phyloP scores from a whole-genome alignment of 257 asterid species.

The Verbascum thapsus region DNA sequence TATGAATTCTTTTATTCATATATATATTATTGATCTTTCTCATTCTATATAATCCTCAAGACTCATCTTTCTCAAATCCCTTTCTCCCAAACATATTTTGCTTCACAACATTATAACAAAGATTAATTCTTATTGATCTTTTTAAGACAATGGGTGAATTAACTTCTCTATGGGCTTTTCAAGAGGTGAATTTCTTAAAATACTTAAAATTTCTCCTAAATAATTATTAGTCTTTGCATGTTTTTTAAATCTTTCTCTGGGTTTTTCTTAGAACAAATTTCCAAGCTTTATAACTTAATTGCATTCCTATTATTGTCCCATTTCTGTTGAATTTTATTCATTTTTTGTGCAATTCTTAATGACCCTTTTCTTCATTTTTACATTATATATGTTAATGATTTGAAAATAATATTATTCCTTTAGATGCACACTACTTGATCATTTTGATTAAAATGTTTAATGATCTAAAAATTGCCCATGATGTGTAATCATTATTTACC shows the following conservation, averaged over 20 bases:
- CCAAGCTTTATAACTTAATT: neutral
- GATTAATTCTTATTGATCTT: neutral
- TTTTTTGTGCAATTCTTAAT: too few relatives aligned
- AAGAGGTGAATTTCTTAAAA: constrained; percentile 56
- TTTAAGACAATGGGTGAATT: constrained; percentile 54
- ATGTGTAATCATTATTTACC: neutral
- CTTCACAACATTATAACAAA: constrained; percentile 22
- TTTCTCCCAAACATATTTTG: constrained; percentile 32
- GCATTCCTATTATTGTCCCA: neutral
- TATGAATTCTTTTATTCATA: too few relatives aligned
- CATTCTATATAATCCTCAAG: constrained; percentile 51
- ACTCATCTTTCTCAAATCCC: constrained; percentile 33
- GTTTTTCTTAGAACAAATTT: neutral
- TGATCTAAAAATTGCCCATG: constrained; percentile 8
- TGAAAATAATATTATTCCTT: neutral
- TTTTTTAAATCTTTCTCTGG: neutral
- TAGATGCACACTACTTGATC: constrained; percentile 12
- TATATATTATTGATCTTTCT: constrained; percentile 14
- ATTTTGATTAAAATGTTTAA: neutral
- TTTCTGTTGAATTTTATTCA: too few relatives aligned
- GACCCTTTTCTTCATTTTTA: too few relatives aligned
- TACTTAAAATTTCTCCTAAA: constrained; percentile 1
- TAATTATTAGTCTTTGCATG: too few relatives aligned
- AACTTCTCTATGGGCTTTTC: constrained; percentile 59
- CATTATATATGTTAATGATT: neutral